Evolutionary conservation across 140 eudicot genomes (phyloP).

Genomic region (Ambrosia hybrid): DNA sequence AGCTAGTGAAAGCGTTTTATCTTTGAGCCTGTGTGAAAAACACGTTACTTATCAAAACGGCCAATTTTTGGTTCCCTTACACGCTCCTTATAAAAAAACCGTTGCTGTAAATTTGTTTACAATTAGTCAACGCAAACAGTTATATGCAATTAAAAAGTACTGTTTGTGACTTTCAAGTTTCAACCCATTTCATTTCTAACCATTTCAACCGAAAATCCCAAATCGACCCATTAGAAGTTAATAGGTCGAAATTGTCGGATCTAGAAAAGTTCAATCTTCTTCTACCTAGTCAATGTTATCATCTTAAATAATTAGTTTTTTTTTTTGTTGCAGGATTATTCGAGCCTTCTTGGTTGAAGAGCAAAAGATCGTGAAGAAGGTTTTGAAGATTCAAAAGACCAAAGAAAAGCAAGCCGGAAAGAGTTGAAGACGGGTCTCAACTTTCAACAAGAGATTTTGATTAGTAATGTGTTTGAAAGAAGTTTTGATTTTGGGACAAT

Average conservation of each 20-base stretch:
- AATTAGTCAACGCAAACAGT: too few species aligned
- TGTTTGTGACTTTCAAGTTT: too few species aligned
- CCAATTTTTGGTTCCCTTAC: too few species aligned
- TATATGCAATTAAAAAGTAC: too few species aligned
- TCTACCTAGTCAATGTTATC: not conserved
- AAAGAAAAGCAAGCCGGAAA: conserved; percentile 15
- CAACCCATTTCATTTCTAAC: not conserved
- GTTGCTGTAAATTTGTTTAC: too few species aligned
- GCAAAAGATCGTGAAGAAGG: conserved; percentile 18
- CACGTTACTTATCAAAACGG: too few species aligned
- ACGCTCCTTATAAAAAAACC: too few species aligned
- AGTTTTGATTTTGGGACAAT: conserved; percentile 6
- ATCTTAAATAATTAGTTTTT: not conserved
- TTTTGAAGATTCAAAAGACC: conserved; percentile 12
- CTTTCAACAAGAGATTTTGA: not conserved
- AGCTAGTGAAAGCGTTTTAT: too few species aligned
- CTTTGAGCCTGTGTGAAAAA: too few species aligned
- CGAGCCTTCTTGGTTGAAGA: conserved; percentile 17
- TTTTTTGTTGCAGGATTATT: conserved; percentile 5
- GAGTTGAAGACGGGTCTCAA: not conserved
- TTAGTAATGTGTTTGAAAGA: conserved; percentile 11
- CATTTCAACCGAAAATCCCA: not conserved
- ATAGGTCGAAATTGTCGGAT: not conserved
- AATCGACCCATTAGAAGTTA: not conserved
- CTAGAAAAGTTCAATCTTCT: not conserved